These are phyloP conservation scores for Huntiella bhutanensis DNA, from an alignment of 2,329 filamentous ascomycete genomes.

Conservation along the genomic window DNA sequence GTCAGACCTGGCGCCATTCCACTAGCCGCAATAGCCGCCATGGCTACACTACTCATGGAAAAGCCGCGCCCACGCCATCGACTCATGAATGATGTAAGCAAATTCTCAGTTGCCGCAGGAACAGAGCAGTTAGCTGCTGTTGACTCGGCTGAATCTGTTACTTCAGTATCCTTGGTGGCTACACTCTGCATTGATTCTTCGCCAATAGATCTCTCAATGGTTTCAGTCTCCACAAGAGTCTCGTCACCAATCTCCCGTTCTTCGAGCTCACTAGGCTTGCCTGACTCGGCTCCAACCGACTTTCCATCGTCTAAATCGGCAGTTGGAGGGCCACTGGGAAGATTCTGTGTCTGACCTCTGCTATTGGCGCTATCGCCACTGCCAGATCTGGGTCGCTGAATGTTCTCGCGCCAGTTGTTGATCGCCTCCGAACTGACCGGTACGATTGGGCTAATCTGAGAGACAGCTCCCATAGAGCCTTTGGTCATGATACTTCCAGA, in stretches of 20 bases:
- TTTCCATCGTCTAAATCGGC: too few relatives aligned
- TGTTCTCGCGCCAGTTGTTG: conserved; percentile 64
- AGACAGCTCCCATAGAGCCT: conserved; percentile 34
- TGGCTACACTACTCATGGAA: conserved; percentile 2
- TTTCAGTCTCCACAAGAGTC: too few relatives aligned
- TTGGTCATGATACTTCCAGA: conserved; percentile 37
- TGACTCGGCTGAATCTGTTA: background rate
- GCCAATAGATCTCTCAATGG: too few relatives aligned
- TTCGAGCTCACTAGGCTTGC: too few relatives aligned
- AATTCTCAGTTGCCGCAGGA: background rate
- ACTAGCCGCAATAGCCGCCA: conserved; percentile 3
- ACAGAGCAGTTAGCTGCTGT: background rate
- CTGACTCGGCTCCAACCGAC: too few relatives aligned
- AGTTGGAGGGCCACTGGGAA: background rate
- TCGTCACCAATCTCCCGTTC: too few relatives aligned
- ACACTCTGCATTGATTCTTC: too few relatives aligned
- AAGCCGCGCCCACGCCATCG: conserved; percentile 2
- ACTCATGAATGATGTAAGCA: conserved; percentile 3
- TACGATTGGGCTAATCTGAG: conserved; percentile 17
- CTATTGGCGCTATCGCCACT: conserved; percentile 16
- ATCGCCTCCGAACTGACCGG: conserved; percentile 48
- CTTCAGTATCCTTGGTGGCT: background rate
- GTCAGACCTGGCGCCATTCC: too few relatives aligned
- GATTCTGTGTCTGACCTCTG: background rate
- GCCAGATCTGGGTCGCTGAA: conserved; percentile 22